A percentile compares a stretch with the other conserved stretches of the same genome.
Conservation (phyloP, 371 early-diverging fungal species). For the Smittium culicis region DNA sequence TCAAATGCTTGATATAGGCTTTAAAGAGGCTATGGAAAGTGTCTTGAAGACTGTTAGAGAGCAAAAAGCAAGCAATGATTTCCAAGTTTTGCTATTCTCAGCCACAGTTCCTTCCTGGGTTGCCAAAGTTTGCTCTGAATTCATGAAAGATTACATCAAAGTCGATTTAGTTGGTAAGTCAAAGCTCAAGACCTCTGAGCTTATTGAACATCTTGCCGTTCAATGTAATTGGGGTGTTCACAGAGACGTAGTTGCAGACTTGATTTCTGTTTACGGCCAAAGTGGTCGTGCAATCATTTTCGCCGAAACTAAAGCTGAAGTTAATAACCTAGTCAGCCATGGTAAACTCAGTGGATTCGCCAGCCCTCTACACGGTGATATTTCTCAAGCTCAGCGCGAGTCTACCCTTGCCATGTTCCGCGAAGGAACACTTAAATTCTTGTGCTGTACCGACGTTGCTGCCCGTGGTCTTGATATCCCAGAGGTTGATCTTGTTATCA, state of each 20-base stretch:
- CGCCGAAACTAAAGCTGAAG: conserved; percentile 90
- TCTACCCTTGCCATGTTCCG: conserved; percentile 89
- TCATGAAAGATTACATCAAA: conserved; percentile 51
- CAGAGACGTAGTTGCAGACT: conserved; percentile 47
- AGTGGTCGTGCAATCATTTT: conserved; percentile 88
- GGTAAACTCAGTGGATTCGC: conserved; percentile 79
- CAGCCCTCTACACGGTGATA: conserved; percentile 98
- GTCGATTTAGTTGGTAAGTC: conserved; percentile 76
- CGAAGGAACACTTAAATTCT: conserved; percentile 65
- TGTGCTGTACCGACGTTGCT: conserved; percentile 87
- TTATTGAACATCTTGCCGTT: conserved; percentile 78
- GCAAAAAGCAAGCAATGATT: conserved; percentile 56
- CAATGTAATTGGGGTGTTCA: conserved; percentile 77
- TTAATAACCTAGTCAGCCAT: conserved; percentile 63
- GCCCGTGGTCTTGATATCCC: conserved; percentile 97
- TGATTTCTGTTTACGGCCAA: conserved; percentile 57
- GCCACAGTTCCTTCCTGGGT: conserved; percentile 92
- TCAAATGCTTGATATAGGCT: conserved; percentile 92
- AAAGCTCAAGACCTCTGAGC: conserved; percentile 81
- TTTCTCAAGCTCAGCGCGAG: conserved; percentile 96
- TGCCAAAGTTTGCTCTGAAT: conserved; percentile 53
- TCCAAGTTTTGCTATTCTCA: conserved; percentile 94
- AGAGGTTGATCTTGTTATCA: conserved; percentile 91
- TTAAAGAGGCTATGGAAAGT: conserved; percentile 83
- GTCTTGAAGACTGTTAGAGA: conserved; percentile 66